Conservation (phyloP, 352 stramenopile species). For the Globisporangium paddicum region DNA sequence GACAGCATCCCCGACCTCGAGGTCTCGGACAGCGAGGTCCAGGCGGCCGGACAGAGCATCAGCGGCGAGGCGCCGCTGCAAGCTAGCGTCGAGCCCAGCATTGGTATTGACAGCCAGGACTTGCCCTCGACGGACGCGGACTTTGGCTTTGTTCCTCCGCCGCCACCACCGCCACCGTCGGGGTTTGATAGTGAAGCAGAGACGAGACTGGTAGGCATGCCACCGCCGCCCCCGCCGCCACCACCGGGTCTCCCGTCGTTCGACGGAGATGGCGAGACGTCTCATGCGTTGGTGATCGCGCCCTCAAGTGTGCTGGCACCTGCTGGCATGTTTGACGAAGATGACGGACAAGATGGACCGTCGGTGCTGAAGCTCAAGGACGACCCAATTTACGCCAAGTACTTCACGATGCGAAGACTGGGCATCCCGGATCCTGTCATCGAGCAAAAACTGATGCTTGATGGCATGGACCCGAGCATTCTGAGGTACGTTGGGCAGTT, state of each 20-base stretch:
- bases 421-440: conserved; percentile 73
- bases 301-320: conserved; percentile 17
- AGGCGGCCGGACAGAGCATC: conserved; percentile 28
- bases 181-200: conserved; percentile 9
- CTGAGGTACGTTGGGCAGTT: conserved; percentile 33
- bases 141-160: conserved; percentile 28
- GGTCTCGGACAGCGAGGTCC: conserved; percentile 58
- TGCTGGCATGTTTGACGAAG: conserved; percentile 17
- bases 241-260: conserved; percentile 25
- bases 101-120: conserved; percentile 66
- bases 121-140: conserved; percentile 41
- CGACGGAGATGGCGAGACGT: conserved; percentile 18
- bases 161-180: conserved; percentile 29
- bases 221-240: conserved; percentile 23
- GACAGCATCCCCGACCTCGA: conserved; percentile 78
- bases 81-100: conserved; percentile 1
- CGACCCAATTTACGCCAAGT: conserved; percentile 77
- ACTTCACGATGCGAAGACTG: conserved; percentile 79
- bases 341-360: conserved; percentile 19
- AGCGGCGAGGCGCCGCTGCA: conserved; percentile 12
- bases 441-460: conserved; percentile 76
- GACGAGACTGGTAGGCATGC: conserved; percentile 19
- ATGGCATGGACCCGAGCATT: conserved; percentile 62
- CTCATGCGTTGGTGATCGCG: conserved; percentile 27
- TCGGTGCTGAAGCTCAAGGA: conserved; percentile 79